Evolutionary conservation across 2,329 filamentous ascomycete genomes (phyloP), one percentile per base, ranked within the genome.

Genomic region (Dactylellina haptotyla): DNA sequence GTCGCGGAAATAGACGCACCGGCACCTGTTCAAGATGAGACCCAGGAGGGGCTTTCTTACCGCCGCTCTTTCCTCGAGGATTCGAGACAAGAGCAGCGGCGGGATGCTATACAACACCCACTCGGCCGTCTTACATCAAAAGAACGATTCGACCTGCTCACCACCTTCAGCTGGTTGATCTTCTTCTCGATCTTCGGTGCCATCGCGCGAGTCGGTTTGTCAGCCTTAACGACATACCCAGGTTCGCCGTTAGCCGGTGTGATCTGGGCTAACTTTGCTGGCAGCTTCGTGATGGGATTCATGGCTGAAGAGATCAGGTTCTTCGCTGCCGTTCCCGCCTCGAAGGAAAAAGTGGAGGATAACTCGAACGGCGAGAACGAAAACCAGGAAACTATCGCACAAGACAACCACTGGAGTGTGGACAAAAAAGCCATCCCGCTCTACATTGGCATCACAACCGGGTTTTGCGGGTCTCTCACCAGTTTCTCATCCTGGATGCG

Each of bases 401-500:
- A 37, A 16, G 32, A 65, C 25, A 51, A 57, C 20, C 62, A 67
- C 56, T 74, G 70, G 70, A 73, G 56, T 28, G 43, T 58, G 16
- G 74, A 74, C 12, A 97, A 97, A 80, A 96, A 96, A 83, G 91
- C 90, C 0, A 90, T 96, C 26, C 93, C 94, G 0, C 84, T 97
- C 0, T 97, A 96, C 79, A 90, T 96, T 69, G 93, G 91, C 56
- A 86, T 97, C 4, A 87, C 91, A 0, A 96, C 90, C 0, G 94
- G 90, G 9, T 95, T 95, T 80, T 96, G 92, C 78, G 92, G 94
- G 75, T 93, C 90, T 76, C 91, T 95, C 78, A 97, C 93, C 0
- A 93, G 90, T 8, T 97, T 97, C 81, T 96, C 93, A 0, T 88
- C 89, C 18, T 96, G 96, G 79, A 88, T 93, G 50, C 86, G 91